Percentiles rank a stretch among this genome's conserved stretches.
Conservation (phyloP, 768 basidiomycete genomes). For the Auriscalpium microsporum region DNA sequence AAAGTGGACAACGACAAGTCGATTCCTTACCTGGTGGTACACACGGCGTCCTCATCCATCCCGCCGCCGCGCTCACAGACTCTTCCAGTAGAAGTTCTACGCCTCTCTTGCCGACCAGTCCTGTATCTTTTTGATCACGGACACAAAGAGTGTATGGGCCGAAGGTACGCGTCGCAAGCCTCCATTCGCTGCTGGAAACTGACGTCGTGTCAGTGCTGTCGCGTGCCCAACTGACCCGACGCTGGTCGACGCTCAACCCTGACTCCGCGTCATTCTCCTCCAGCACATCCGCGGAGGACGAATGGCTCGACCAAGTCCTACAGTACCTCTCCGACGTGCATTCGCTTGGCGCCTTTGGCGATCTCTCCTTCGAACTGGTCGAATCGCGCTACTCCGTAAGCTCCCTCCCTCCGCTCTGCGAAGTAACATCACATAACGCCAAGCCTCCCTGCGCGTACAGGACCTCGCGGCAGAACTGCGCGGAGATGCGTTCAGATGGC, state of each 20-base stretch:
- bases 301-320: conserved; percentile 50
- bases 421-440: conserved; percentile 7
- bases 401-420: conserved; percentile 9
- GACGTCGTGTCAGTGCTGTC: conserved; percentile 35
- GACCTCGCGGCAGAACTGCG: conserved; percentile 59
- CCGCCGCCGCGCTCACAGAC: neutral
- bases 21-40: conserved; percentile 64
- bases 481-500: conserved; percentile 59
- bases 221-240: conserved; percentile 33
- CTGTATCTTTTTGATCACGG: conserved; percentile 59
- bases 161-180: conserved; percentile 43
- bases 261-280: conserved; percentile 18
- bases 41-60: conserved; percentile 22
- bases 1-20: conserved; percentile 53
- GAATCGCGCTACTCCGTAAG: conserved; percentile 55
- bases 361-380: conserved; percentile 50
- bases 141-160: conserved; percentile 66
- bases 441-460: conserved; percentile 27
- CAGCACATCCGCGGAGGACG: conserved; percentile 41
- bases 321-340: conserved; percentile 51
- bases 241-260: conserved; percentile 60
- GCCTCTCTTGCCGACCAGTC: conserved; percentile 45
- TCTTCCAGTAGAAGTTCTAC: conserved; percentile 45
- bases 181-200: too few relatives aligned
- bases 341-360: conserved; percentile 50